Percentiles rank a stretch among this genome's conserved stretches.
phyloP scores from a whole-genome alignment of 331 rosid genomes.

The Dryas integrifolia region DNA sequence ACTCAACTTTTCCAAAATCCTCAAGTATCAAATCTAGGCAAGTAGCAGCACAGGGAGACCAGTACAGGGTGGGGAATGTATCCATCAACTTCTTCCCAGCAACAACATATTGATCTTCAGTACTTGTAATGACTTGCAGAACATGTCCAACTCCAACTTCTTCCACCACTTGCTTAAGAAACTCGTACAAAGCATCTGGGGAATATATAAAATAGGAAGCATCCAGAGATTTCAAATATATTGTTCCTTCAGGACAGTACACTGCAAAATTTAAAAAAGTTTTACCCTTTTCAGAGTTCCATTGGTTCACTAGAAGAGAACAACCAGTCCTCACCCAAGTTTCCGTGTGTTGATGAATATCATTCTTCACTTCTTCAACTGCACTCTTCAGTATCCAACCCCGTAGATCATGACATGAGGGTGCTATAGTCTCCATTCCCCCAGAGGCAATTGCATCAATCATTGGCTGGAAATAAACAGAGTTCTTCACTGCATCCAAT shows the following conservation, averaged over 20 bases:
- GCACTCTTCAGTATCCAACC: constrained; percentile 31
- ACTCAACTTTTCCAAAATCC: constrained; percentile 32
- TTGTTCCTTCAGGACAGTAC: constrained; percentile 11
- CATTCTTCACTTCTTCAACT: constrained; percentile 21
- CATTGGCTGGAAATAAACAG: constrained; percentile 39
- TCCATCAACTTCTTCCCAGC: constrained; percentile 35
- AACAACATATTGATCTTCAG: constrained; percentile 15
- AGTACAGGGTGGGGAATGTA: constrained; percentile 30
- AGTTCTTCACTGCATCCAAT: constrained; percentile 24
- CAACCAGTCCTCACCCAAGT: constrained; percentile 28
- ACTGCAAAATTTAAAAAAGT: constrained; percentile 23
- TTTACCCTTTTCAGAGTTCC: constrained; percentile 20
- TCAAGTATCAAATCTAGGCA: constrained; percentile 22
- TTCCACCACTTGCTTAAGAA: constrained; percentile 30
- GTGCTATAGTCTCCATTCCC: constrained; percentile 16
- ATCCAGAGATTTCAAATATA: constrained; percentile 25
- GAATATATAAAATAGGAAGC: constrained; percentile 15
- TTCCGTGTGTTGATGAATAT: constrained; percentile 7
- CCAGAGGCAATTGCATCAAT: constrained; percentile 23
- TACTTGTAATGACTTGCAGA: constrained; percentile 31
- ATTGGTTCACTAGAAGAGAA: constrained; percentile 25
- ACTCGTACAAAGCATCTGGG: constrained; percentile 21
- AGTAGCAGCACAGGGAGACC: constrained; percentile 30
- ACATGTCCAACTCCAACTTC: constrained; percentile 28
- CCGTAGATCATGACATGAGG: constrained; percentile 30